Evolutionary conservation across 2,329 filamentous ascomycete genomes (phyloP).

Genomic region (Penicillium nordicum): DNA sequence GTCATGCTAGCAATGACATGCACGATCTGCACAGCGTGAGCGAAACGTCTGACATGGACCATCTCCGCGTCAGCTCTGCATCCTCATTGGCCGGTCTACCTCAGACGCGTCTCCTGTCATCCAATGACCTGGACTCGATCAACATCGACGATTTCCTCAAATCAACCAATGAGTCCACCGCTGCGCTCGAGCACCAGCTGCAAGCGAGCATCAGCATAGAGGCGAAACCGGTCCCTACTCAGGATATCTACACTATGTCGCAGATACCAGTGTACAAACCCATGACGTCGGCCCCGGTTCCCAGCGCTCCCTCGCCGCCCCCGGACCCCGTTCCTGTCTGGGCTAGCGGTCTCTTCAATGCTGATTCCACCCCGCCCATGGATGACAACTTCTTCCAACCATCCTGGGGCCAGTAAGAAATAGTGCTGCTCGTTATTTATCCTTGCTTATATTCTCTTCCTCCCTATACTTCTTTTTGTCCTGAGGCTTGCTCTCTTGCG

Average conservation of each 20-base stretch:
- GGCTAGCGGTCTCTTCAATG: conserved; percentile 33
- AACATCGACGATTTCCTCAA: conserved; percentile 46
- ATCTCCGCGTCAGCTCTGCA: conserved; percentile 42
- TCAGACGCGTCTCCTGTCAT: conserved; percentile 41
- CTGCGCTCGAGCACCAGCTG: conserved; percentile 40
- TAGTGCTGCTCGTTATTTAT: not conserved
- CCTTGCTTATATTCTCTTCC: conserved; percentile 12
- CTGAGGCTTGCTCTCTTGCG: conserved; percentile 25
- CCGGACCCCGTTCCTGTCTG: conserved; percentile 31
- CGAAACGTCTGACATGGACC: conserved; percentile 41
- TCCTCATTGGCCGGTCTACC: conserved; percentile 44
- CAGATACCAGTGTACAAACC: conserved; percentile 24
- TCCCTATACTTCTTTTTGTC: conserved; percentile 10
- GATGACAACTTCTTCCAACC: conserved; percentile 34
- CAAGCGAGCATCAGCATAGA: conserved; percentile 39
- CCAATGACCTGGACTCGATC: conserved; percentile 40
- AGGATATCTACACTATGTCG: conserved; percentile 30
- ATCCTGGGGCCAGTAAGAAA: conserved; percentile 29
- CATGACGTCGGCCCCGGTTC: conserved; percentile 15
- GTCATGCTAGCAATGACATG: conserved; percentile 29
- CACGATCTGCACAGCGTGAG: conserved; percentile 42
- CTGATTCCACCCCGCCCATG: conserved; percentile 25
- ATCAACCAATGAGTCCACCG: conserved; percentile 40
- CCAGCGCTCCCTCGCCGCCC: conserved; percentile 24
- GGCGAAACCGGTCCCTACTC: conserved; percentile 30